phyloP scores from a whole-genome alignment of 1,139 yeast genomes.

The Scheffersomyces stambukii region DNA sequence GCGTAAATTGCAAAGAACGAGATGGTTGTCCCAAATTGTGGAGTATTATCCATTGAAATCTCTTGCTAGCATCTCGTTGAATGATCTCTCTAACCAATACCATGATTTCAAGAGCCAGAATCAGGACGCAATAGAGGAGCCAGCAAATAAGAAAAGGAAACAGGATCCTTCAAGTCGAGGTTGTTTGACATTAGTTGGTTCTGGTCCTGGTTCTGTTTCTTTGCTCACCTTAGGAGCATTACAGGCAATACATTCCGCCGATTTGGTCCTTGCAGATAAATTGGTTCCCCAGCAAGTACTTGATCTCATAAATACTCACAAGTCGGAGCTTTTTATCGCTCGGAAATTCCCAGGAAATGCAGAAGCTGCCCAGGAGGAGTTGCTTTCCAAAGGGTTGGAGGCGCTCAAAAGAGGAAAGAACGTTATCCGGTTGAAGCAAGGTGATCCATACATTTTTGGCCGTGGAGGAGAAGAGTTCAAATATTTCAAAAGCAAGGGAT shows the following conservation, averaged over 20 bases:
- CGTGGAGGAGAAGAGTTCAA: constrained; percentile 92
- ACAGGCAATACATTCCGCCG: constrained; percentile 77
- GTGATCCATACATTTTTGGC: constrained; percentile 96
- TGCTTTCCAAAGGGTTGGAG: constrained; percentile 64
- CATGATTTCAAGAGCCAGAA: constrained; percentile 6
- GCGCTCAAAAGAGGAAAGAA: constrained; percentile 62
- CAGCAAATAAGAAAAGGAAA: constrained; percentile 2
- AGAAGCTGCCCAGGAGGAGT: constrained; percentile 85
- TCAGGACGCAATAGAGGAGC: constrained; percentile 1
- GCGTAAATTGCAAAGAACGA: constrained; percentile 55
- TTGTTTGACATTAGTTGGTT: constrained; percentile 79
- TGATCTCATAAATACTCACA: constrained; percentile 66
- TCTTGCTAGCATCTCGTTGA: constrained; percentile 53
- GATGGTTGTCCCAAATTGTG: constrained; percentile 88
- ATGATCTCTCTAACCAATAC: constrained; percentile 50
- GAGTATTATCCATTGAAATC: constrained; percentile 81
- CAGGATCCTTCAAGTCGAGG: constrained; percentile 21
- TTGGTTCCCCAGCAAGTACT: constrained; percentile 86
- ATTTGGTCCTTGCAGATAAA: constrained; percentile 83
- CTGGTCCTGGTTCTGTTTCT: constrained; percentile 91
- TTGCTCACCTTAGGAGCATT: constrained; percentile 83
- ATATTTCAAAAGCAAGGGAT: constrained; percentile 67
- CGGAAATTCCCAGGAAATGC: constrained; percentile 97
- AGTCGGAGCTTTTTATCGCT: constrained; percentile 62
- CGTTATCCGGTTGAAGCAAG: constrained; percentile 90